These are phyloP conservation scores for Suhomyces faveliae DNA, from an alignment of 805 yeast genomes.

Conservation along the genomic window DNA sequence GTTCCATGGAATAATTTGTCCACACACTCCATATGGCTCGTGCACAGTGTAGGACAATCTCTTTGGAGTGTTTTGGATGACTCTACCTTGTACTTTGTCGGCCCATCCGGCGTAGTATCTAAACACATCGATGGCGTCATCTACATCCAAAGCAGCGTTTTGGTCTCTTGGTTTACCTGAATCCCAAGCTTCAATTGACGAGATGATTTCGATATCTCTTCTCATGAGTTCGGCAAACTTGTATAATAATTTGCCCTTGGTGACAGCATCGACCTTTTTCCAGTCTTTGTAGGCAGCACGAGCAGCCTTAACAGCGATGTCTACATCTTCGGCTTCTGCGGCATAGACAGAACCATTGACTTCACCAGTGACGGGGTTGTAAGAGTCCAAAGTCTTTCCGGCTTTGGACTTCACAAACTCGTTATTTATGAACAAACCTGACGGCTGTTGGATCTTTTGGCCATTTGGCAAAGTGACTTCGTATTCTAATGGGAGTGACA, in stretches of 20 bases:
- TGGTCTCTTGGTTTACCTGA: slow-evolving; percentile 46
- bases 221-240: slow-evolving; percentile 38
- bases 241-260: slow-evolving; percentile 36
- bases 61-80: slow-evolving; percentile 42
- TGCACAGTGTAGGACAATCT: slow-evolving; percentile 69
- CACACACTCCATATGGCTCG: slow-evolving; percentile 67
- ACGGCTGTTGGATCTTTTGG: slow-evolving; percentile 49
- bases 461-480: slow-evolving; percentile 52
- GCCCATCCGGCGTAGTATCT: slow-evolving; percentile 64
- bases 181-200: slow-evolving; percentile 47
- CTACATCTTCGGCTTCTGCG: slow-evolving; percentile 43
- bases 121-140: slow-evolving; percentile 44
- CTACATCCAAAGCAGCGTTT: slow-evolving; percentile 51
- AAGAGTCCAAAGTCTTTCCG: slow-evolving; percentile 39
- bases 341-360: slow-evolving; percentile 41
- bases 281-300: slow-evolving; percentile 42
- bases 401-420: slow-evolving; percentile 43
- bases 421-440: slow-evolving; percentile 63
- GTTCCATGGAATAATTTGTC: slow-evolving; percentile 72
- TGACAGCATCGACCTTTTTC: slow-evolving; percentile 46
- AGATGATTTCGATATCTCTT: slow-evolving; percentile 31
- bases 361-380: slow-evolving; percentile 45
- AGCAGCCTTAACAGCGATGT: slow-evolving; percentile 41
- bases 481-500: slow-evolving; percentile 38
- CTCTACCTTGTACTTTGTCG: slow-evolving; percentile 52